Percentiles rank a stretch among this genome's conserved stretches.
Conservation (phyloP, 148 eudicot genomes). For the Rheum nobile region DNA sequence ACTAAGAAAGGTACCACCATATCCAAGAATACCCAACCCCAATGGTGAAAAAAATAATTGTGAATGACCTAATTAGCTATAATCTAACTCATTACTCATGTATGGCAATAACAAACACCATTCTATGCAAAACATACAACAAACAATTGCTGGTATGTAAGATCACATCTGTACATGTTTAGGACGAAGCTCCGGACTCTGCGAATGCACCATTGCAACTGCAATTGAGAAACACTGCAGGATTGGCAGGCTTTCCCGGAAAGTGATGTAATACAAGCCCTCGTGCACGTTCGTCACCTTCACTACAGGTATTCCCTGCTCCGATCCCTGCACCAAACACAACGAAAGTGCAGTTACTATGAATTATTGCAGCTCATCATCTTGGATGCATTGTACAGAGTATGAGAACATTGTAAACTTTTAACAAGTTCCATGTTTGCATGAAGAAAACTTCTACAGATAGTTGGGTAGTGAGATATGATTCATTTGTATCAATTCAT, state of each 20-base stretch:
- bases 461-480: neutral
- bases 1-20: neutral
- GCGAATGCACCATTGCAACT: constrained; percentile 9
- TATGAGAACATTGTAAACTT: neutral
- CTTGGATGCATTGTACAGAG: neutral
- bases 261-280: constrained; percentile 46
- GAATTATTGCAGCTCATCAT: neutral
- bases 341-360: neutral
- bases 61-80: constrained; percentile 1
- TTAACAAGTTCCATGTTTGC: neutral
- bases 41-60: neutral
- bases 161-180: constrained; percentile 11
- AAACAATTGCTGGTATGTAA: neutral
- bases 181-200: neutral
- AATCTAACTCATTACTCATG: neutral
- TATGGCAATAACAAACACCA: neutral
- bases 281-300: constrained; percentile 57
- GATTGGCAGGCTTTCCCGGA: constrained; percentile 19
- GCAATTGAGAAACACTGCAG: constrained; percentile 8
- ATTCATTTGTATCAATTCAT: no score
- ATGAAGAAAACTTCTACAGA: neutral
- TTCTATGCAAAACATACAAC: neutral
- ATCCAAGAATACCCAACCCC: constrained; percentile 1
- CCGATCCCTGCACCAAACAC: constrained; percentile 36
- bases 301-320: constrained; percentile 30